These are phyloP conservation scores for Thalassiosira livingstoniorum DNA, from an alignment of 352 stramenopile genomes.

Conservation along the genomic window DNA sequence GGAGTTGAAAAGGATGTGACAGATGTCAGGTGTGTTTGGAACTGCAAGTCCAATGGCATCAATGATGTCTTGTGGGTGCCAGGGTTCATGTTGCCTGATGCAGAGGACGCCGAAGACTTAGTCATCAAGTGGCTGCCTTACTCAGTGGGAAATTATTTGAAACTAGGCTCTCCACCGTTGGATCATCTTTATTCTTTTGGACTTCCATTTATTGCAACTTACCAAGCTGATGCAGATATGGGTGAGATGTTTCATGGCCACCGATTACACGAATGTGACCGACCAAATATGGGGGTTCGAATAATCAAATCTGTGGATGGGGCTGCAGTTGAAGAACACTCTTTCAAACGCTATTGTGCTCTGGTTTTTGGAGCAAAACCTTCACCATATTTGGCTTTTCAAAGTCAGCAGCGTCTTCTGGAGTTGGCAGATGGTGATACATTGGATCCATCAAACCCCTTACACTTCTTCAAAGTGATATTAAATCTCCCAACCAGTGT, in stretches of 20 bases:
- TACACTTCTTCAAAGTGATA: slow-evolving; percentile 36
- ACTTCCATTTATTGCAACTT: slow-evolving; percentile 18
- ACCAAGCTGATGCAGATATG: slow-evolving; percentile 53
- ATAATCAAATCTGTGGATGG: slow-evolving; percentile 14
- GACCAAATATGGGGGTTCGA: slow-evolving; percentile 34
- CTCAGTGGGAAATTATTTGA: slow-evolving; percentile 24
- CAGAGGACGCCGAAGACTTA: slow-evolving; percentile 25
- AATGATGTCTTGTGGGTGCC: slow-evolving; percentile 38
- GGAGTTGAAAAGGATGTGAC: too few species aligned
- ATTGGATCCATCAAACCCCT: slow-evolving; percentile 40
- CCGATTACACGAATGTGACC: slow-evolving; percentile 34
- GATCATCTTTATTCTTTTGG: slow-evolving; percentile 29
- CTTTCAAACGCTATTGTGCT: slow-evolving; percentile 23
- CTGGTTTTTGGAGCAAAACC: slow-evolving; percentile 45
- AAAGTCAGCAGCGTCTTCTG: slow-evolving; percentile 29
- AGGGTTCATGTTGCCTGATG: slow-evolving; percentile 13
- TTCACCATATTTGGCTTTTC: slow-evolving; percentile 55
- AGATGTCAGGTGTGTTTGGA: slow-evolving; percentile 34
- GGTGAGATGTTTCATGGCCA: slow-evolving; percentile 69
- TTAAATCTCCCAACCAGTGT: slow-evolving; percentile 58
- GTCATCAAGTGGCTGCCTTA: slow-evolving; percentile 40
- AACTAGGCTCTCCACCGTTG: not conserved
- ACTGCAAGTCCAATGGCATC: slow-evolving; percentile 33
- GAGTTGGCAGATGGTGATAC: slow-evolving; percentile 40
- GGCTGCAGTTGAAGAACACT: slow-evolving; percentile 1